phyloP scores from a whole-genome alignment of 129 eudicot genomes.

The Arctium lappa region DNA sequence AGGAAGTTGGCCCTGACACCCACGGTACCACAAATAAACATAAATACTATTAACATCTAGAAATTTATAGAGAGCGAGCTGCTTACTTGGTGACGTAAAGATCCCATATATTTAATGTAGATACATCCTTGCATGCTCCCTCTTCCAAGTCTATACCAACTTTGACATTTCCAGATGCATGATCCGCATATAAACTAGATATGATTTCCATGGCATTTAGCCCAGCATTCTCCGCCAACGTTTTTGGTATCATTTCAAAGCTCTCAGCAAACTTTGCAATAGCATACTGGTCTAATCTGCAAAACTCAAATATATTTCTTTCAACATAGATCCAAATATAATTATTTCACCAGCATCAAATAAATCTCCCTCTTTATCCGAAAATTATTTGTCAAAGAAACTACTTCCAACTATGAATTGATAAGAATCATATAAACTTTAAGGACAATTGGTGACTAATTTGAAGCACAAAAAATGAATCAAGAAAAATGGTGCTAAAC shows the following conservation, averaged over 20 bases:
- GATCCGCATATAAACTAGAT: conserved; percentile 83
- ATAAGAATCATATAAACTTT: background rate
- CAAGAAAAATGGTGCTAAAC: background rate
- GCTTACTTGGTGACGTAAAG: conserved; percentile 80
- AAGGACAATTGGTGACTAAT: background rate
- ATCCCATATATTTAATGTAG: conserved; percentile 80
- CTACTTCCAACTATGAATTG: background rate
- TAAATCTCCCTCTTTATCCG: background rate
- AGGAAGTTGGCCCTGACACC: no score
- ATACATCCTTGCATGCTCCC: conserved; percentile 74
- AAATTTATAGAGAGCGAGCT: background rate
- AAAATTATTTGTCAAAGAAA: background rate
- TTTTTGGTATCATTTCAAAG: conserved; percentile 95
- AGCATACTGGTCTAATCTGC: conserved; percentile 96
- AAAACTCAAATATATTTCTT: conserved; percentile 6
- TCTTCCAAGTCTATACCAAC: conserved; percentile 88
- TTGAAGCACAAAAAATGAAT: background rate
- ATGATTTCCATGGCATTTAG: conserved; percentile 94
- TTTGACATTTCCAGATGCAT: conserved; percentile 75
- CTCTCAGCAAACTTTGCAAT: conserved; percentile 90
- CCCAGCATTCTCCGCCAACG: conserved; percentile 97
- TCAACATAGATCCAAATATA: background rate
- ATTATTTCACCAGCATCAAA: background rate
- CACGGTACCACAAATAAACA: no score
- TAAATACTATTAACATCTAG: background rate